A percentile compares a stretch with the other conserved stretches of the same genome.
phyloP scores from a whole-genome alignment of 768 basidiomycete species.

The Boletellus emodensis region DNA sequence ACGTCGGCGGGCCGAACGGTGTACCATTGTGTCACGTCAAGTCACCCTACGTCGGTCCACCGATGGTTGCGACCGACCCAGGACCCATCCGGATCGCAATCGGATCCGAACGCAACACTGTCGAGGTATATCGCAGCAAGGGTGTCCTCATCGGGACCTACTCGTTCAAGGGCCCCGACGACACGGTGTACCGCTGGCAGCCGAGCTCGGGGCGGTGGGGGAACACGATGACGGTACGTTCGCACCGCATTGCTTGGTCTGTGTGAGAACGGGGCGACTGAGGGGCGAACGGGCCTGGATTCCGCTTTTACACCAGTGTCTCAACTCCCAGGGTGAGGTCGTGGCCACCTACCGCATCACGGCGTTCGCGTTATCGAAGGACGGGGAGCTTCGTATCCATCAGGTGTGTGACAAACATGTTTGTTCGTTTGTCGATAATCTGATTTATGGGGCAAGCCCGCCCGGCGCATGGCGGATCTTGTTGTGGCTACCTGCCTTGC shows the following conservation, averaged over 20 bases:
- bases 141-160: conserved; percentile 2
- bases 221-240: conserved; percentile 21
- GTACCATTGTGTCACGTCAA: conserved; percentile 20
- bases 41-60: conserved; percentile 29
- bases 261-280: not conserved
- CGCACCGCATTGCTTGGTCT: not conserved
- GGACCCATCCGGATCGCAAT: conserved; percentile 21
- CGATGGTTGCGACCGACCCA: conserved; percentile 6
- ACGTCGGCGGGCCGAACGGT: conserved; percentile 17
- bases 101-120: conserved; percentile 1
- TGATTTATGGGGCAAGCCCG: conserved; percentile 16
- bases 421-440: not conserved
- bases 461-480: conserved; percentile 24
- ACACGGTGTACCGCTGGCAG: conserved; percentile 25
- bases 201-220: conserved; percentile 9
- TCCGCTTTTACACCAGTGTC: conserved; percentile 17
- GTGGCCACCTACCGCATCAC: conserved; percentile 32
- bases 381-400: conserved; percentile 29
- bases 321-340: conserved; percentile 17
- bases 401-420: conserved; percentile 18
- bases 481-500: conserved; percentile 31
- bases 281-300: not conserved
- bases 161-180: conserved; percentile 24
- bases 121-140: conserved; percentile 12
- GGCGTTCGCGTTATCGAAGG: conserved; percentile 27